Evolutionary conservation across 2,329 filamentous ascomycete species (phyloP).

Genomic region (Graphilbum fragrans): DNA sequence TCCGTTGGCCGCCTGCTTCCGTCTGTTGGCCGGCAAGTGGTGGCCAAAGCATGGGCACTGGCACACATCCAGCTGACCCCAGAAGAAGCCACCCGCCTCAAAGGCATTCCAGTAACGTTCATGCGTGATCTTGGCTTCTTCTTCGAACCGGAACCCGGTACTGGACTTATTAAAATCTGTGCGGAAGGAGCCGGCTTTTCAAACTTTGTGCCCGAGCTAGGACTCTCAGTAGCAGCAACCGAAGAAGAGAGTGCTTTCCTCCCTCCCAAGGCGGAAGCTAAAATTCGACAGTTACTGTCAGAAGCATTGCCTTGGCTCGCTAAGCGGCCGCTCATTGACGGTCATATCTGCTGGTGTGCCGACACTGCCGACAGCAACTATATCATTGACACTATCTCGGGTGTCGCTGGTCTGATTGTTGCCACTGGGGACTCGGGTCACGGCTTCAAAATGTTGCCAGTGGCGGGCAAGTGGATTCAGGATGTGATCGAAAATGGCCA

Average conservation of each 20-base stretch:
- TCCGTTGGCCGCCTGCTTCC: conserved; percentile 32
- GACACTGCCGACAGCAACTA: conserved; percentile 49
- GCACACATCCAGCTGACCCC: conserved; percentile 45
- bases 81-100: conserved; percentile 38
- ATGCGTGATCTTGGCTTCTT: conserved; percentile 52
- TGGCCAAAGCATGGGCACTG: conserved; percentile 46
- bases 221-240: conserved; percentile 23
- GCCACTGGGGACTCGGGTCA: conserved; percentile 48
- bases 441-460: conserved; percentile 50
- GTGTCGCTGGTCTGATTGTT: conserved; percentile 33
- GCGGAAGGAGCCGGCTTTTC: conserved; percentile 46
- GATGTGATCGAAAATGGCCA: conserved; percentile 29
- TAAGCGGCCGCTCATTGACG: conserved; percentile 41
- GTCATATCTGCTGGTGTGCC: conserved; percentile 51
- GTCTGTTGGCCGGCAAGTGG: conserved; percentile 32
- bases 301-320: conserved; percentile 40
- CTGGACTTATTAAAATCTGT: conserved; percentile 46
- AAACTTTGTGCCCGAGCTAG: conserved; percentile 12
- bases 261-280: conserved; percentile 37
- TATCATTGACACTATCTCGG: conserved; percentile 45
- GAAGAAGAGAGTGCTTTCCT: conserved; percentile 32
- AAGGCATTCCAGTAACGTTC: conserved; percentile 48
- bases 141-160: conserved; percentile 50
- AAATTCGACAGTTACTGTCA: conserved; percentile 34
- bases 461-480: conserved; percentile 42